phyloP scores from a whole-genome alignment of 176 grass and related monocot genomes.

The Bromus sterilis region DNA sequence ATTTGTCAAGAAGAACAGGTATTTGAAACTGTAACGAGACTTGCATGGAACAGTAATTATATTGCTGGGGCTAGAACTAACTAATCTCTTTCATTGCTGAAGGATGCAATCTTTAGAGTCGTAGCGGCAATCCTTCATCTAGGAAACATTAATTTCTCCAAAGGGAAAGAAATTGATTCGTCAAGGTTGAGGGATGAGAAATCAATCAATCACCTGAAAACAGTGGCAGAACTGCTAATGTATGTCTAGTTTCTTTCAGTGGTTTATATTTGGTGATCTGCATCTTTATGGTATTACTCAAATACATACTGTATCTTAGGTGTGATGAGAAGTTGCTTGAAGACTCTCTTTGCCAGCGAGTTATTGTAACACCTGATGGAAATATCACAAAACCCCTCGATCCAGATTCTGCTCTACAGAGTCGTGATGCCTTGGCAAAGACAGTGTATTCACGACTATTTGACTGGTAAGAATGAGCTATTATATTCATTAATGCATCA shows the following conservation, averaged over 20 bases:
- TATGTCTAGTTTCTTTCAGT: conserved; percentile 19
- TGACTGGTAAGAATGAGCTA: conserved; percentile 62
- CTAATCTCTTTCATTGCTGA: conserved; percentile 22
- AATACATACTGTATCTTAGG: conserved; percentile 35
- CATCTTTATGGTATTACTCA: conserved; percentile 10
- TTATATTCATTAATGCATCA: background rate
- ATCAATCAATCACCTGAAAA: conserved; percentile 66
- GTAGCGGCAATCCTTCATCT: conserved; percentile 89
- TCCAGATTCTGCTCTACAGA: conserved; percentile 78
- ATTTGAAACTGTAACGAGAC: background rate
- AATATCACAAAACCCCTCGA: conserved; percentile 95
- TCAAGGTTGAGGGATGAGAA: conserved; percentile 78
- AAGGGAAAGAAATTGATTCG: conserved; percentile 81
- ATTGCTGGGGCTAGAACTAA: background rate
- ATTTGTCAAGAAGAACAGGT: conserved; percentile 92
- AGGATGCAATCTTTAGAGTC: conserved; percentile 95
- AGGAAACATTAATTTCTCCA: conserved; percentile 82
- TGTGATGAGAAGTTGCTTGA: conserved; percentile 70
- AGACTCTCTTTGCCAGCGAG: conserved; percentile 80
- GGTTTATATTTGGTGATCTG: background rate
- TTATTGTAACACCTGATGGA: conserved; percentile 92
- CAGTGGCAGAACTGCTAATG: conserved; percentile 81
- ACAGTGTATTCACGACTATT: conserved; percentile 89
- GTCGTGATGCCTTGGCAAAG: conserved; percentile 84
- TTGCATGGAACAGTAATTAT: background rate